These are phyloP conservation scores for Pseudoperonospora humuli DNA, from an alignment of 352 stramenopile species.

Conservation along the genomic window DNA sequence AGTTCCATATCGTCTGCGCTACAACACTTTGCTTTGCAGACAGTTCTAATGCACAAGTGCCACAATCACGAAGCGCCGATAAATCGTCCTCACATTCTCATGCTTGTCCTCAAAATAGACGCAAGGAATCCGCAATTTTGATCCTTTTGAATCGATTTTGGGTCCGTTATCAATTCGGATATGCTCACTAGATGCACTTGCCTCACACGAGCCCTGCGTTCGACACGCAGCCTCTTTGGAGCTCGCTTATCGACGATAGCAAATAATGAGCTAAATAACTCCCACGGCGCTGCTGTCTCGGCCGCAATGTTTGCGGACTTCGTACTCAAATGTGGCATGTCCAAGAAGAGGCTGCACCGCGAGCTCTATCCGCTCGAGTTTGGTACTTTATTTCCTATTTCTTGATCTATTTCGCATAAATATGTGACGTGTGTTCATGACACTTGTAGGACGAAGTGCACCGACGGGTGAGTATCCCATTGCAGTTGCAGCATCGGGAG, in stretches of 20 bases:
- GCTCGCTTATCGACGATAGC: not conserved
- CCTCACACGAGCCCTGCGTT: not conserved
- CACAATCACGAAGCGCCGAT: no score
- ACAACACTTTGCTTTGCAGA: no score
- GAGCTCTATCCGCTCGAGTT: conserved; percentile 28
- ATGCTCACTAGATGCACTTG: not conserved
- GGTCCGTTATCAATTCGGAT: not conserved
- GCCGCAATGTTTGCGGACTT: conserved; percentile 26
- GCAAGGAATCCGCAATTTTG: no score
- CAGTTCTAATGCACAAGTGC: no score
- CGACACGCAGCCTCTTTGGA: not conserved
- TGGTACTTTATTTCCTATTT: conserved; percentile 7
- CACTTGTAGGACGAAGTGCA: conserved; percentile 9
- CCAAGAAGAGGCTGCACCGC: conserved; percentile 30
- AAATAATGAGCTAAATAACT: not conserved
- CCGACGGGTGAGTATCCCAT: conserved; percentile 36
- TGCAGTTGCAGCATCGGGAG: conserved; percentile 67
- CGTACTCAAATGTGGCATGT: conserved; percentile 32
- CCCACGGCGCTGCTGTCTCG: conserved; percentile 16
- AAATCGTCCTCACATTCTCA: no score
- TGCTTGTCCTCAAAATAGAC: no score
- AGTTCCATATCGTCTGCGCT: conserved; percentile 21
- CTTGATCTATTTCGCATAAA: not conserved
- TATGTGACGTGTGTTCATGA: conserved; percentile 9
- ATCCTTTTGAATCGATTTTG: conserved; percentile 1